phyloP scores from a whole-genome alignment of 768 basidiomycete genomes.

The Megacollybia marginata region DNA sequence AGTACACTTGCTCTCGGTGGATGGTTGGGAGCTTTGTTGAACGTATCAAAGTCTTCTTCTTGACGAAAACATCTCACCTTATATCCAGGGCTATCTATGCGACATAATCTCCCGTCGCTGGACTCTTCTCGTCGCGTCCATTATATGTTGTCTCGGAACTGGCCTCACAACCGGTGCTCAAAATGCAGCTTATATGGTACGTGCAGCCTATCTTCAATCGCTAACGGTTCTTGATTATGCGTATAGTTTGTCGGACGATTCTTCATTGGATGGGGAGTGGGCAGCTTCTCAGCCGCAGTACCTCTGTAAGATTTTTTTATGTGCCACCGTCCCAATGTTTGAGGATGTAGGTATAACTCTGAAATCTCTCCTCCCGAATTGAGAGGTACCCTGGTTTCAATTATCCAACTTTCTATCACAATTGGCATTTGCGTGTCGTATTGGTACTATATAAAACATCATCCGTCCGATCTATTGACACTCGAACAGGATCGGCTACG shows the following conservation, averaged over 20 bases:
- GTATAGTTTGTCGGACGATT: conserved; percentile 34
- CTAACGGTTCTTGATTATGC: not conserved
- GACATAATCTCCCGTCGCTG: conserved; percentile 14
- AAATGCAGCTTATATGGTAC: conserved; percentile 11
- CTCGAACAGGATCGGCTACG: conserved; percentile 11
- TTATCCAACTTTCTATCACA: conserved; percentile 28
- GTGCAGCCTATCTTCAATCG: not conserved
- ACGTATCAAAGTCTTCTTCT: conserved; percentile 1
- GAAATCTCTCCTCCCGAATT: conserved; percentile 31
- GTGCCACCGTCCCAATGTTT: conserved; percentile 13
- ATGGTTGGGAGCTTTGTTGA: conserved; percentile 12
- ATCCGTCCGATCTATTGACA: not conserved
- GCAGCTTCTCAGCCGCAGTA: conserved; percentile 36
- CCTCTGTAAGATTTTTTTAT: conserved; percentile 13
- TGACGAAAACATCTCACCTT: not conserved
- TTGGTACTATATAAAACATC: conserved; percentile 3
- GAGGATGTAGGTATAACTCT: conserved; percentile 26
- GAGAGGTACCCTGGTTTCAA: conserved; percentile 26
- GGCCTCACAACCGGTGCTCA: conserved; percentile 13
- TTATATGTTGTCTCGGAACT: conserved; percentile 12
- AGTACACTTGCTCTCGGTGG: conserved; percentile 14
- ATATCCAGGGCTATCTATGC: conserved; percentile 11
- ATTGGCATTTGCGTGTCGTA: conserved; percentile 19
- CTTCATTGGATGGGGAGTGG: conserved; percentile 53
- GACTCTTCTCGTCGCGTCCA: conserved; percentile 11